A percentile compares a stretch with the other conserved stretches of the same genome.
phyloP scores from a whole-genome alignment of 2,329 filamentous ascomycete genomes.

The Venturia effusa region DNA sequence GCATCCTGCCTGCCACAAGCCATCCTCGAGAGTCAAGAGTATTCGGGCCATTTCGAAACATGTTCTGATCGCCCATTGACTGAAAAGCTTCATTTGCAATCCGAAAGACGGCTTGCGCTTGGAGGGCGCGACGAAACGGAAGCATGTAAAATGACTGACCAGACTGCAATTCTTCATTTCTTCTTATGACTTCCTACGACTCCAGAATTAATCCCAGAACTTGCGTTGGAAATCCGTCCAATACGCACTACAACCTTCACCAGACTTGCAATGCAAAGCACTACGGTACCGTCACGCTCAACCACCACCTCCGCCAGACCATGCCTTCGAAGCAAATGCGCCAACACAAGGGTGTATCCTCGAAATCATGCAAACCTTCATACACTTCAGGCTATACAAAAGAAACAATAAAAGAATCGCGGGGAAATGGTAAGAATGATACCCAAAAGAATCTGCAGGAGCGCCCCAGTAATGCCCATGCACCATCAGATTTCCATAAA shows the following conservation, averaged over 20 bases:
- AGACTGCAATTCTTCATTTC: constrained; percentile 1
- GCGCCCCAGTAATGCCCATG: neutral
- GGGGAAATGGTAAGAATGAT: neutral
- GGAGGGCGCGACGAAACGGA: no score
- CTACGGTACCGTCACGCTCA: no score
- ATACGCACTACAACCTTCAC: neutral
- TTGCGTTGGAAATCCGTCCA: neutral
- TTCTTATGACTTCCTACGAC: neutral
- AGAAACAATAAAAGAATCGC: neutral
- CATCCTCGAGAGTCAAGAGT: no score
- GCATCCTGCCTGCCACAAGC: no score
- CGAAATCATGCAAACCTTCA: neutral
- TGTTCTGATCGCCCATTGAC: no score
- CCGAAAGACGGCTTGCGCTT: no score
- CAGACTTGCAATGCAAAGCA: no score
- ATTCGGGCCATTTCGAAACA: no score
- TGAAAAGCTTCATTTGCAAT: no score
- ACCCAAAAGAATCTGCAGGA: neutral
- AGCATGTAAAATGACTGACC: neutral
- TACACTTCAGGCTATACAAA: neutral
- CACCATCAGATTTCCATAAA: neutral
- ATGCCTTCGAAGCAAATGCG: neutral
- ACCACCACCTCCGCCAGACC: neutral
- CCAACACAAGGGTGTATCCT: neutral
- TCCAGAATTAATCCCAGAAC: neutral